Evolutionary conservation across 805 yeast species (phyloP).

Genomic region (Saccharomycopsis malanga): DNA sequence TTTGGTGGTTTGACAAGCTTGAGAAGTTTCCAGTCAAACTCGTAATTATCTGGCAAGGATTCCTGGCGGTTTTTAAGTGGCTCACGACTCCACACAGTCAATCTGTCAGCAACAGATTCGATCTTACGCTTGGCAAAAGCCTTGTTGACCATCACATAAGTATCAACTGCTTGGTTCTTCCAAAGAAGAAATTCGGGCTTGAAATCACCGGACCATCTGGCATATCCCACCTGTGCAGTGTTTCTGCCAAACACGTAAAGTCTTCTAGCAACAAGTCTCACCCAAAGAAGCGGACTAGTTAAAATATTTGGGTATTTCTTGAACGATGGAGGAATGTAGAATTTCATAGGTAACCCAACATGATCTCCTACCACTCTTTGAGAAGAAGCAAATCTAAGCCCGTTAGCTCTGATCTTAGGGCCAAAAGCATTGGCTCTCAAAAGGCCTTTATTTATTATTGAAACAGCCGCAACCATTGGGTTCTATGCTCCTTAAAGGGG

Average conservation of each 20-base stretch:
- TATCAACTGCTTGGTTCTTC: constrained; percentile 80
- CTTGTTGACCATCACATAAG: constrained; percentile 69
- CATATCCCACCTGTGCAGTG: constrained; percentile 58
- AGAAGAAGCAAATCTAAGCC: background rate
- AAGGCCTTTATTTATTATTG: background rate
- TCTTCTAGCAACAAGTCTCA: constrained; percentile 49
- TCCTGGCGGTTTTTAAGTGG: constrained; percentile 46
- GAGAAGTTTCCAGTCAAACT: constrained; percentile 69
- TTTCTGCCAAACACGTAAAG: constrained; percentile 58
- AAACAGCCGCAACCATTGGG: too few relatives aligned
- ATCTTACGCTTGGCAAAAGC: constrained; percentile 64
- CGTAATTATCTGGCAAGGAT: constrained; percentile 49
- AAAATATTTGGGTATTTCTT: constrained; percentile 38
- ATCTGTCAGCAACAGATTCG: constrained; percentile 35
- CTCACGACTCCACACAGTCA: constrained; percentile 58
- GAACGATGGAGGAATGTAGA: constrained; percentile 47
- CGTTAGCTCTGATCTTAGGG: background rate
- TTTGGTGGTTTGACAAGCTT: constrained; percentile 68
- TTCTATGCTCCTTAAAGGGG: too few relatives aligned
- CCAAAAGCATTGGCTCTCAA: background rate
- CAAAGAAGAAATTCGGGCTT: constrained; percentile 67
- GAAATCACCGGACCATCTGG: constrained; percentile 59
- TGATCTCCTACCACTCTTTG: constrained; percentile 6
- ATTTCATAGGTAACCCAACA: constrained; percentile 18
- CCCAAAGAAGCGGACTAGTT: constrained; percentile 35